Evolutionary conservation across 139 green algal genomes (phyloP).

Genomic region (Micromonas pusilla): DNA sequence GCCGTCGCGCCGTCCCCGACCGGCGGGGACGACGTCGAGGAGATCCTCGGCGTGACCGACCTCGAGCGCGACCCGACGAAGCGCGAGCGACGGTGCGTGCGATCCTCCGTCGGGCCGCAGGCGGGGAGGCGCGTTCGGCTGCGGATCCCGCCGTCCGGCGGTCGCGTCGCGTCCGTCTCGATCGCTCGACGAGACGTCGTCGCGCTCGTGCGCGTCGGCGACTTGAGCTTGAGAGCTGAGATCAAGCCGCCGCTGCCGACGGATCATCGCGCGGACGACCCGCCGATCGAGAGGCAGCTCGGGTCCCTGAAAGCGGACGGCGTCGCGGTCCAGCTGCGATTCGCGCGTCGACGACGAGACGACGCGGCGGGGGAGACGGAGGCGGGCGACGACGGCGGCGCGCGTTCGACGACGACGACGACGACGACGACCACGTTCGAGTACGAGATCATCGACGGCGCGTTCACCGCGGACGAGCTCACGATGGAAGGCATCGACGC

Average conservation of each 20-base stretch:
- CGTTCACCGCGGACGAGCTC: neutral
- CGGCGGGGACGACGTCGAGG: no score
- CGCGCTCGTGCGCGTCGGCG: neutral
- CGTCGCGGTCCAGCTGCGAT: neutral
- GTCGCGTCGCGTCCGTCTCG: no score
- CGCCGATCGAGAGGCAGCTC: neutral
- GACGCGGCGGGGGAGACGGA: neutral
- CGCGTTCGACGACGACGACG: neutral
- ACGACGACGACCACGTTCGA: neutral
- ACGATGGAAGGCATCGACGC: neutral
- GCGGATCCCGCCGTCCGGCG: neutral
- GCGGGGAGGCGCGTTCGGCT: neutral
- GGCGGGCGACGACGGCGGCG: neutral
- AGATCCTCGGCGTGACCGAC: no score
- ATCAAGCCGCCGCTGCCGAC: neutral
- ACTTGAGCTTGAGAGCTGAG: neutral
- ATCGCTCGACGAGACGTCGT: neutral
- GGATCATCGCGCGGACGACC: neutral
- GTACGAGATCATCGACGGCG: constrained; percentile 1
- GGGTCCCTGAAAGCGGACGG: neutral
- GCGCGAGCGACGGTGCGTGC: neutral
- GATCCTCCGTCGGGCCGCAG: neutral
- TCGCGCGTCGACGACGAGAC: no score
- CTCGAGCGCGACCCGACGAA: neutral
- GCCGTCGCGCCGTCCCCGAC: neutral